Base-by-base conservation (phyloP, 176 grass and related monocot species). In the Typha latifolia region DNA sequence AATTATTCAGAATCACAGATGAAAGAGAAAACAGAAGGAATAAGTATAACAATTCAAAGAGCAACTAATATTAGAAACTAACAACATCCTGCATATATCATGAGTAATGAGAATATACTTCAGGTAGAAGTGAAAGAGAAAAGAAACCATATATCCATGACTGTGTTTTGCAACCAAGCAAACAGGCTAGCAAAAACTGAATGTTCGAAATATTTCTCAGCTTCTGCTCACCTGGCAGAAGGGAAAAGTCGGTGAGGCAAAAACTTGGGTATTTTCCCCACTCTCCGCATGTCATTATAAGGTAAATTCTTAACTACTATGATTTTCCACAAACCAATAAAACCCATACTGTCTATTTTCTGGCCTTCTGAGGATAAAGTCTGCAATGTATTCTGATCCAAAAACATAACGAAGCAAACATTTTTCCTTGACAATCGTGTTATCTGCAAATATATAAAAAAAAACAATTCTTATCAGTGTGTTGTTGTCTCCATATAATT, bases 341-440 rank as follows among this genome's bases (percentile, higher is more conserved):
- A 94, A 27, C 95, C 89, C 55, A 64, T 75, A 65, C 3, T 76
- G 53, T 94, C 79, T 79, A 85, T 90, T 70, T 85, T 84, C 71
- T 99, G 86, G 13, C 95, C 95, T 88, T 99, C 95, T 74, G 79
- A 87, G 70, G 84, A 73, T 79, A 99, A 78, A 55, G 89, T 93
- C 79, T 85, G 69, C 76, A 99, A 72, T 71, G 95, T 94, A 16
- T 74, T 55, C 78, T 93, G 89, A 74, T 99, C 95, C 89, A 99
- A 69, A 84, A 99, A 99, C 95, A 99, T 99, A 74, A 85, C 79
- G 79, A 99, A 99, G 77, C 95, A 99, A 76, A 99, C 89, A 69
- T 87, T 87, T 83, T 94, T 99, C 86, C 87, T 99, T 61, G 95
- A 99, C 12, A 90, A 71, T 62, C 76, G 78, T n/a, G 95, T 99